phyloP scores from a whole-genome alignment of 345 rosid species.

The Pistacia integerrima region DNA sequence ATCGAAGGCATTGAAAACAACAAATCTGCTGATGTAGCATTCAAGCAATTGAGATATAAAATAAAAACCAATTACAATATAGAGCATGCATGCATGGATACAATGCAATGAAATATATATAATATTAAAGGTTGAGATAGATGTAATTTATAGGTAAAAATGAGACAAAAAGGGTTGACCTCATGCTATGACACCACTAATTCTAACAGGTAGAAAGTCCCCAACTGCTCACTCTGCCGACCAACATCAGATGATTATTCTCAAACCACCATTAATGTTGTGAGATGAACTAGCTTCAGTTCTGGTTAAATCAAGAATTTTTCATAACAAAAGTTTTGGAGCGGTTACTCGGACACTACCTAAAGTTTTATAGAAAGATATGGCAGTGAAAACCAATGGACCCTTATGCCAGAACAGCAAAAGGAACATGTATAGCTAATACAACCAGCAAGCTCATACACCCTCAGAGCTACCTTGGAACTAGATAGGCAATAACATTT shows the following conservation, averaged over 20 bases:
- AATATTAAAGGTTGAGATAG: not conserved
- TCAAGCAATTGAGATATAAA: not conserved
- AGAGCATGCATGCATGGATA: not conserved
- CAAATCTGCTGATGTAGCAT: not conserved
- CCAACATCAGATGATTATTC: not conserved
- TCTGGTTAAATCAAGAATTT: not conserved
- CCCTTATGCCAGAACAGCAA: not conserved
- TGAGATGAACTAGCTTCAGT: not conserved
- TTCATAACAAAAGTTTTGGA: not conserved
- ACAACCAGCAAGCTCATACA: not conserved
- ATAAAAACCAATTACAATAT: not conserved
- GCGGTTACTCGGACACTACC: not conserved
- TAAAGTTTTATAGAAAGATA: not conserved
- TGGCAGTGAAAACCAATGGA: not conserved
- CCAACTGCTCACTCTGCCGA: not conserved
- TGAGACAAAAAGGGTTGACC: not conserved
- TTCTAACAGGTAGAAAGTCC: slow-evolving; percentile 7
- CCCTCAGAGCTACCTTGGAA: not conserved
- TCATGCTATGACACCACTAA: not conserved
- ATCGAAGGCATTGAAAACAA: not conserved
- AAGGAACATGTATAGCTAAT: not conserved
- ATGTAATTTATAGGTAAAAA: not conserved
- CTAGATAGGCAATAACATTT: not conserved
- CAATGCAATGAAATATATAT: not conserved
- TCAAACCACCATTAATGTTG: not conserved